These are phyloP conservation scores for Suillus subalutaceus DNA, from an alignment of 768 basidiomycete species.

Conservation along the genomic window DNA sequence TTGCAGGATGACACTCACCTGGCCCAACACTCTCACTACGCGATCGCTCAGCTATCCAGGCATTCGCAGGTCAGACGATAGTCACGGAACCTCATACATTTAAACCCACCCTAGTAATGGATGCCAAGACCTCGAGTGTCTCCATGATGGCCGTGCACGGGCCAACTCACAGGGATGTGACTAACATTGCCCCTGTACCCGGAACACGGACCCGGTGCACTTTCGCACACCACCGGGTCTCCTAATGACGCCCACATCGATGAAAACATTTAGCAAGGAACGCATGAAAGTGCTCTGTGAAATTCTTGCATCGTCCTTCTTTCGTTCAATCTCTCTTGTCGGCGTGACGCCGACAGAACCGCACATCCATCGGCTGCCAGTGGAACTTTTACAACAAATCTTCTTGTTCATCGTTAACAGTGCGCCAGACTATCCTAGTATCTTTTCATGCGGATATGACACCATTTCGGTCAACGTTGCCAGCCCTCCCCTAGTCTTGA, in stretches of 20 bases:
- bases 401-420: not conserved
- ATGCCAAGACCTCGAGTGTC: conserved; percentile 51
- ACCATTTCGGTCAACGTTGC: not conserved
- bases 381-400: not conserved
- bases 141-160: conserved; percentile 42
- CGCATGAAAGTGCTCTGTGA: not conserved
- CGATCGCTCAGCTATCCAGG: conserved; percentile 61
- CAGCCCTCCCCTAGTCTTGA: not conserved
- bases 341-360: not conserved
- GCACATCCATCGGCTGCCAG: not conserved
- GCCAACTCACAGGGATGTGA: not conserved
- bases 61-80: conserved; percentile 8
- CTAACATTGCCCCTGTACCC: not conserved
- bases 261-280: not conserved
- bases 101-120: conserved; percentile 53
- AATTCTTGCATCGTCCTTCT: not conserved
- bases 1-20: conserved; percentile 47
- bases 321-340: not conserved
- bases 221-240: not conserved
- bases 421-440: not conserved
- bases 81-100: not conserved
- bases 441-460: not conserved
- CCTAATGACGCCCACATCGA: not conserved
- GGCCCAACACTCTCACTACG: conserved; percentile 72
- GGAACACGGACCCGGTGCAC: no score